Evolutionary conservation across 176 grass and related monocot species (phyloP), one percentile per base, ranked within the genome.

Genomic region (Aegilops longissima): DNA sequence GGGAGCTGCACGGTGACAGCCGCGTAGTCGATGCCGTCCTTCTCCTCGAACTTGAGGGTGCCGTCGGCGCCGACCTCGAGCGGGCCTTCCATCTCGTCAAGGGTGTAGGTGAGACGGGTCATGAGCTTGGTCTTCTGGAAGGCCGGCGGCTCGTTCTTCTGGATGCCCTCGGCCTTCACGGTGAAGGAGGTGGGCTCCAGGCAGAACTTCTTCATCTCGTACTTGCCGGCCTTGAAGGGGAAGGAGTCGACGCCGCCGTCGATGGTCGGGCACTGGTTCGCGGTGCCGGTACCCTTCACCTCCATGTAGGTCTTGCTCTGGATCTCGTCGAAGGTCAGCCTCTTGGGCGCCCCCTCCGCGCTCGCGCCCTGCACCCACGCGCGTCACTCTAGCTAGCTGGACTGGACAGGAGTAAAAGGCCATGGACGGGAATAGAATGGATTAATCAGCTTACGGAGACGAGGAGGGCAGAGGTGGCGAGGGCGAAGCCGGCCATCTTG

Each of bases 51-150:
- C 77, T 92, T 94, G 80, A 97, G 75, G 56, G 31, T 81, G 33
- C 90, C 88, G 42, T 94, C 88, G 34, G 92, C 9, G 56, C 65
- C 65, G 35, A 97, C 92, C 76, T 97, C 95, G 7, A 97, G 88
- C 7, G 90, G 95, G 6, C 95, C 95, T 83, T 97, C 92, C 5
- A 97, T 97, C 86, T 97, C 92, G 86, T 97, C 90, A 4, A 97
- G 95, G 12, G 95, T 97, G 90, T 97, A 97, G 61, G 92, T 97
- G 61, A 97, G 95, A 29, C 95, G 92, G 59, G 92, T 97, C 95
- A 97, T 97, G 84, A 97, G 95, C 86, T 94, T 97, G 21, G 95
- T 97, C 82, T 97, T 90, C 87, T 94, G 92, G 90, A 97, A 97
- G n/a, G 94, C 90, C 4, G 90, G 80, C 4, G 90, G 80, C 8